Conservation (phyloP, 257 asterid genomes). For the Forsythia suspensa region DNA sequence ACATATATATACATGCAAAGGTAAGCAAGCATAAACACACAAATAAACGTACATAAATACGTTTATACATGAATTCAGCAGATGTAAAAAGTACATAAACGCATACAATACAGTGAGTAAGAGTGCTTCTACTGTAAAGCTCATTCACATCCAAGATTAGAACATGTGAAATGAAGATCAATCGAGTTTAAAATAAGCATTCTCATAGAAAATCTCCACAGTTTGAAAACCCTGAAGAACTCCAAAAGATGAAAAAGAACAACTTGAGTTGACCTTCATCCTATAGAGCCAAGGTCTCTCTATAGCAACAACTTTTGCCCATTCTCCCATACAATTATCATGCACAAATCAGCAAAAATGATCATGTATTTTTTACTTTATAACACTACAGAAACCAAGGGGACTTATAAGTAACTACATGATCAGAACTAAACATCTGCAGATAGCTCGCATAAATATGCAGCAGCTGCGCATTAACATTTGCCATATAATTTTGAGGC, state of each 20-base stretch:
- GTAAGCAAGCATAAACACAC: too few relatives aligned
- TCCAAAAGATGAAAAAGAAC: not conserved
- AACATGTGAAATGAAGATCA: not conserved
- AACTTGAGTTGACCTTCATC: slow-evolving; percentile 2
- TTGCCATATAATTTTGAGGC: not conserved
- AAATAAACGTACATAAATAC: too few relatives aligned
- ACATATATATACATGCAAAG: not conserved
- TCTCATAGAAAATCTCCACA: not conserved
- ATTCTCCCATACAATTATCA: not conserved
- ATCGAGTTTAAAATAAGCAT: not conserved
- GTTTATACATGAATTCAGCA: not conserved
- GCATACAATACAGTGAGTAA: not conserved
- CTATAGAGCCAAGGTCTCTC: not conserved
- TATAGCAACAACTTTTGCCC: not conserved
- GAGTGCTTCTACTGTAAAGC: not conserved
- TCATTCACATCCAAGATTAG: slow-evolving; percentile 1
- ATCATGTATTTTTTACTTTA: not conserved
- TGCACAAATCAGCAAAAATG: slow-evolving; percentile 4
- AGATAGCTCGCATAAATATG: not conserved
- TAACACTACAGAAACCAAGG: too few relatives aligned
- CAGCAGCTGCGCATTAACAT: not conserved
- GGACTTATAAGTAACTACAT: not conserved
- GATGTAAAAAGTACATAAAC: not conserved
- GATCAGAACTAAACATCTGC: not conserved
- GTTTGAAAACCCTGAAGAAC: not conserved